Evolutionary conservation across 1,284 basidiomycete genomes (phyloP).

Genomic region (Testicularia cyperi): DNA sequence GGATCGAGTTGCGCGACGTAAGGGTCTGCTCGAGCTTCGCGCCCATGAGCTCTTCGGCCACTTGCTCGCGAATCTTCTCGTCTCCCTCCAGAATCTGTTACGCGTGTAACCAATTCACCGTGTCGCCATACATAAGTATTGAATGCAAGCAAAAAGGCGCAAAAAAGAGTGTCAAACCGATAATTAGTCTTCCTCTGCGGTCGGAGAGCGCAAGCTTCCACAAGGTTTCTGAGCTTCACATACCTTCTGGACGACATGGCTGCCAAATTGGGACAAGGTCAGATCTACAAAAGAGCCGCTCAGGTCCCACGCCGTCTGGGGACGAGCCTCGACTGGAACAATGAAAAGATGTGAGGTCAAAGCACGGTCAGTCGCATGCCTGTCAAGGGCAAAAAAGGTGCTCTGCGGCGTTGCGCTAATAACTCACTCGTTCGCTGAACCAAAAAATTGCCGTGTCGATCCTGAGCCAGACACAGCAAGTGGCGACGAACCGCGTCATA

Average conservation of each 20-base stretch:
- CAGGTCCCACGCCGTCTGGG: conserved; percentile 28
- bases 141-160: no score
- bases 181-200: no score
- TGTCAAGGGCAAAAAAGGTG: no score
- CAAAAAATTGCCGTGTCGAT: conserved; percentile 54
- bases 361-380: neutral
- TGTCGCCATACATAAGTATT: no score
- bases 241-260: conserved; percentile 49
- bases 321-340: conserved; percentile 25
- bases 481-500: conserved; percentile 30
- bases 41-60: conserved; percentile 46
- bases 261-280: conserved; percentile 48
- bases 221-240: no score
- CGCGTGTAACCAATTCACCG: no score
- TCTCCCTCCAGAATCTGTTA: conserved; percentile 42
- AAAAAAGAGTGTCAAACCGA: no score
- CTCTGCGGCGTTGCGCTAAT: no score
- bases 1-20: conserved; percentile 46
- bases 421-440: conserved; percentile 41
- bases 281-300: conserved; percentile 40
- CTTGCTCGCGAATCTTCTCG: conserved; percentile 15
- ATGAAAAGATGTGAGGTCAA: no score
- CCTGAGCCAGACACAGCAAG: conserved; percentile 33
- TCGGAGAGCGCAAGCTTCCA: no score
- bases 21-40: conserved; percentile 42